Evolutionary conservation across 2,329 filamentous ascomycete species (phyloP), one percentile per base, ranked within the genome.

Genomic region (Phyllosticta ampelicida): DNA sequence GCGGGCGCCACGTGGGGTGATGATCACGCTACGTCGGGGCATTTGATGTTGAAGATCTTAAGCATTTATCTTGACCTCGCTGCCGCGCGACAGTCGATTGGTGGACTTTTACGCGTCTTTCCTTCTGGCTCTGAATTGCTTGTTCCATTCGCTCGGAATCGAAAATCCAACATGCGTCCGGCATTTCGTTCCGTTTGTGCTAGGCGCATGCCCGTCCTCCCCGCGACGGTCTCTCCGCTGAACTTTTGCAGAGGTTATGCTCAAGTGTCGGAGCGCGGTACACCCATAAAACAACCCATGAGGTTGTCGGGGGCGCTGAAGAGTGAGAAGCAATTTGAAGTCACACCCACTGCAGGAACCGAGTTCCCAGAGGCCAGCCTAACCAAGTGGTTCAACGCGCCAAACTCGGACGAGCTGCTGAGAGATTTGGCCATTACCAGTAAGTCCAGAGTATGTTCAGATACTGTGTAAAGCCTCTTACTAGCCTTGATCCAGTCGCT

Each of bases 341-440:
- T 80, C 8, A 86, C 83, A 1, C 83, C 83, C 0, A 71, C 78
- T 48, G 85, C 86, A 59, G 84, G 84, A 4, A 76, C 77, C 9
- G 84, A 86, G 65, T 86, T 78, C 61, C 73, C 78, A 13, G 77
- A 75, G 16, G 64, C 80, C 36, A 79, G 84, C 61, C 73, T 86
- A 0, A 78, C 78, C 8, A 83, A 88, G 29, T 83, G 88, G 36
- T 73, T 88, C 4, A 73, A 82, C 26, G 80, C 81, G 0, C 74
- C 80, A 0, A 84, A 87, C 65, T 76, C 82, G 0, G 84, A 88
- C 55, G 80, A 83, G 50, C 72, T 86, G 21, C 67, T 88, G 20
- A 77, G 82, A 0, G 86, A 88, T 64, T 73, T 89, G 0, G 85
- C 84, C 5, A 66, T 71, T 21, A 67, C 67, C 10, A 69, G 69